A percentile compares a stretch with the other conserved stretches of the same genome.
Evolutionary conservation across 2,329 filamentous ascomycete genomes (phyloP).

Genomic region (Diplodia mutila): DNA sequence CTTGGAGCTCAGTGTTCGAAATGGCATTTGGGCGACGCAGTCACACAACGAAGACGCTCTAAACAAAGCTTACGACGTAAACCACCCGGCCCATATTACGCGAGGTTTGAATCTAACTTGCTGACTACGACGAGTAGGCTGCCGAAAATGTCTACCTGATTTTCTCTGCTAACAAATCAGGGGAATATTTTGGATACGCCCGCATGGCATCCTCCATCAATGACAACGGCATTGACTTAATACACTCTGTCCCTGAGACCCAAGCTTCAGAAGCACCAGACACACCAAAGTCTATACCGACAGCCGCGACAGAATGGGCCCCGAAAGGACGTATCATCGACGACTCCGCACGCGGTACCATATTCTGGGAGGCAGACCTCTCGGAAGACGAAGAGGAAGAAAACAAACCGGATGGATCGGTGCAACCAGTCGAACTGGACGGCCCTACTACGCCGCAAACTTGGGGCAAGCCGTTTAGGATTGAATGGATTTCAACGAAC

Average conservation of each 20-base stretch:
- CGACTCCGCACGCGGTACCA: conserved; percentile 89
- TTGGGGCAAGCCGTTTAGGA: conserved; percentile 88
- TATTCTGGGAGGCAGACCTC: conserved; percentile 88
- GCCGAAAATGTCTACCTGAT: conserved; percentile 86
- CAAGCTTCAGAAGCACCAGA: conserved; percentile 60
- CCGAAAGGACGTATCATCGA: conserved; percentile 88
- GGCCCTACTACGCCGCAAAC: conserved; percentile 53
- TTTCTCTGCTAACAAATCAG: conserved; percentile 96
- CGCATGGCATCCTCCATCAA: conserved; percentile 85
- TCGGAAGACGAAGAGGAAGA: conserved; percentile 60
- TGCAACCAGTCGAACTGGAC: conserved; percentile 43
- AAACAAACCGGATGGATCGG: conserved; percentile 45
- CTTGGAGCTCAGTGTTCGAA: conserved; percentile 83
- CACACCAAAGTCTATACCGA: conserved; percentile 77
- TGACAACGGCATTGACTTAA: conserved; percentile 62
- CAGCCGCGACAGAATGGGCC: conserved; percentile 74
- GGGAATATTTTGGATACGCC: conserved; percentile 95
- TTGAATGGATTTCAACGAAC: conserved; percentile 86
- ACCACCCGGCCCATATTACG: conserved; percentile 29
- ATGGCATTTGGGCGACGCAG: conserved; percentile 91
- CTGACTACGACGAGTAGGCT: conserved; percentile 53
- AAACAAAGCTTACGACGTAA: conserved; percentile 81
- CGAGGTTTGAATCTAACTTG: background rate
- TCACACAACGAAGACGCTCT: conserved; percentile 86
- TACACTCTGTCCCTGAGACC: conserved; percentile 62